Percentiles rank a stretch among this genome's conserved stretches.
These are phyloP conservation scores for Comarum palustre DNA, from an alignment of 306 rosid genomes.

Conservation along the genomic window DNA sequence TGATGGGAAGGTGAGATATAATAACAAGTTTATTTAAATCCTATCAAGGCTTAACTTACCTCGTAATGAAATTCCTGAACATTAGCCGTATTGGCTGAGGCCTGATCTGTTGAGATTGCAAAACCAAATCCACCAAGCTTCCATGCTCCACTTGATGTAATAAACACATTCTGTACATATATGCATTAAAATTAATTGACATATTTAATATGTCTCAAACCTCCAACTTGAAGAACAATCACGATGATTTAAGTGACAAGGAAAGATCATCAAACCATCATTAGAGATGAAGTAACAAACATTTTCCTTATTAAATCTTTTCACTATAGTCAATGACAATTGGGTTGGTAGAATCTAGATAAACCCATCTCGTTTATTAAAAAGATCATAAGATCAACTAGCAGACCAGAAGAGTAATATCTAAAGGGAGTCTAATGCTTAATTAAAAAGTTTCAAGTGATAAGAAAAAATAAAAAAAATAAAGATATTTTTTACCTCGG, in stretches of 20 bases:
- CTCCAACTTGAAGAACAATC: background rate
- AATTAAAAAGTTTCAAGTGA: background rate
- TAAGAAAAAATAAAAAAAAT: background rate
- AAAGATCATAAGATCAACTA: background rate
- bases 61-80: slow-evolving; percentile 79
- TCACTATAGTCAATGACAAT: background rate
- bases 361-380: background rate
- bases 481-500: slow-evolving; percentile 54
- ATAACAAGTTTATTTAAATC: slow-evolving; percentile 14
- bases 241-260: background rate
- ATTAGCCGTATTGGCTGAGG: slow-evolving; percentile 55
- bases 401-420: background rate
- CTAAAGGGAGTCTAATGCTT: background rate
- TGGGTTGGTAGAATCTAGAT: background rate
- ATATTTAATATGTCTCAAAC: slow-evolving; percentile 7
- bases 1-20: slow-evolving; percentile 6
- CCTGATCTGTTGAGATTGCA: slow-evolving; percentile 64
- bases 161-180: slow-evolving; percentile 75
- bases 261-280: background rate
- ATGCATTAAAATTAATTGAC: slow-evolving; percentile 14
- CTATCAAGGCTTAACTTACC: slow-evolving; percentile 52
- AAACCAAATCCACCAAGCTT: slow-evolving; percentile 96
- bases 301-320: background rate
- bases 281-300: background rate
- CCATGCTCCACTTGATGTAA: slow-evolving; percentile 98